These are phyloP conservation scores for Chalara sp. DNA, from an alignment of 2,329 filamentous ascomycete genomes.

Conservation along the genomic window DNA sequence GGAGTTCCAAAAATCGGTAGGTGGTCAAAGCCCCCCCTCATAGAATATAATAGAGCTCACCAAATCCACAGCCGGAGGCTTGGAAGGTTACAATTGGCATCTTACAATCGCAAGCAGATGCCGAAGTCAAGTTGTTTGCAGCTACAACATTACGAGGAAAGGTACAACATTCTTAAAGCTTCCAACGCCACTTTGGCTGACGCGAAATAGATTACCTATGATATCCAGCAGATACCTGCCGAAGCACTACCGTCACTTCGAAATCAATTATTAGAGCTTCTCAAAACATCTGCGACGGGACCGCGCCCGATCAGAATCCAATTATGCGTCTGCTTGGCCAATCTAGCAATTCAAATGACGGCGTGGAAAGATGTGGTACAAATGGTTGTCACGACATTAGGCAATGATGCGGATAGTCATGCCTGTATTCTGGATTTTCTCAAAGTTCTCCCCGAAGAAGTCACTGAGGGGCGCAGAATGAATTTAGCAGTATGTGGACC, in stretches of 20 bases:
- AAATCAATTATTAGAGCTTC: slow-evolving; percentile 73
- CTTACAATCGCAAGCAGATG: slow-evolving; percentile 71
- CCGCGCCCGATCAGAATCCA: slow-evolving; percentile 83
- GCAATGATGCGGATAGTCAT: slow-evolving; percentile 69
- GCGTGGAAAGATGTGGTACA: slow-evolving; percentile 90
- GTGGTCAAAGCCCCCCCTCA: slow-evolving; percentile 29
- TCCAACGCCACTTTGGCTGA: slow-evolving; percentile 9
- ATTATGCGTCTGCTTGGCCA: slow-evolving; percentile 89
- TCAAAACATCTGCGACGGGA: slow-evolving; percentile 75
- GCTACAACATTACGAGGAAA: slow-evolving; percentile 97
- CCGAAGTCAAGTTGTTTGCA: slow-evolving; percentile 88
- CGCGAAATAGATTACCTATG: slow-evolving; percentile 77
- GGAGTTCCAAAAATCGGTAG: slow-evolving; percentile 95
- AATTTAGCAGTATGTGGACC: slow-evolving; percentile 93
- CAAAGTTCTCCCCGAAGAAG: slow-evolving; percentile 94
- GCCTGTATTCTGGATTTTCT: slow-evolving; percentile 92
- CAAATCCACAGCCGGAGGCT: slow-evolving; percentile 62
- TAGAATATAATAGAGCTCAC: slow-evolving; percentile 15
- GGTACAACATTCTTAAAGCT: slow-evolving; percentile 44
- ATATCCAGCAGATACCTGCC: slow-evolving; percentile 80
- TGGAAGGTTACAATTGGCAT: slow-evolving; percentile 87
- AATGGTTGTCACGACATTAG: slow-evolving; percentile 72
- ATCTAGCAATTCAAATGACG: slow-evolving; percentile 92
- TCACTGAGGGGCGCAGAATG: slow-evolving; percentile 98
- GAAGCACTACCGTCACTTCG: slow-evolving; percentile 70